Evolutionary conservation across 2,329 filamentous ascomycete genomes (phyloP), one percentile per base, ranked within the genome.

Genomic region (Ceratocystis albifundus): DNA sequence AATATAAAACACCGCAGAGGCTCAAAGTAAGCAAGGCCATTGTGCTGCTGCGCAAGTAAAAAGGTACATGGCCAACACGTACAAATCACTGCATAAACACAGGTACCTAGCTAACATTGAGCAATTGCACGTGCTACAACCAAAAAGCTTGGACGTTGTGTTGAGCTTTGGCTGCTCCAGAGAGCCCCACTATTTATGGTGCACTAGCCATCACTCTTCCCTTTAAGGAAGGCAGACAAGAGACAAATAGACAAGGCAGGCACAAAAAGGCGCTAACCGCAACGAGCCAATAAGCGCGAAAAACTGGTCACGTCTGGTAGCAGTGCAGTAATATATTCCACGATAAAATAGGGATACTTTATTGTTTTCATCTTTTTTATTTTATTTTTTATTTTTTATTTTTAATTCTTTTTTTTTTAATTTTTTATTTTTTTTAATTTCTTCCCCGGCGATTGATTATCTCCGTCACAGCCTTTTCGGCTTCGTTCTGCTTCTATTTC

Each of bases 201-300:
- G 36, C 36, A 41, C 4, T 10, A 12, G 36, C 8, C 36, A 41
- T 41, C 8, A 4, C 36, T 36, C 8, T 12, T 41, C 36, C 12
- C 36, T 41, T 41, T 36, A 2, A 50, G 20, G 46, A 17, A 10
- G 46, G 6, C 45, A 48, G 45, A 17, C 15, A 17, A 48, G 45
- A 20, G 45, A 48, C 15, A 48, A 48, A 12, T 17, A 50, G 17
- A 22, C 46, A 36, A 36, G 36, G 36, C 36, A 41, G 36, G 36
- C 10, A 4, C 36, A 32, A 30, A 57, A 57, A 28, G 53, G 36
- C 53, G 28, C 53, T 32, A 59, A 30, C 53, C 17, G 53, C 12
- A 59, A 59, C 25, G 53, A 17, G 28, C 53, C 53, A 59, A 32
- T 59, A 59, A 59, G 53, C 20, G 48, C 48, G 32, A 59, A 25